Evolutionary conservation across 441 rosid genomes (phyloP).

Genomic region (Aleurites moluccanus): DNA sequence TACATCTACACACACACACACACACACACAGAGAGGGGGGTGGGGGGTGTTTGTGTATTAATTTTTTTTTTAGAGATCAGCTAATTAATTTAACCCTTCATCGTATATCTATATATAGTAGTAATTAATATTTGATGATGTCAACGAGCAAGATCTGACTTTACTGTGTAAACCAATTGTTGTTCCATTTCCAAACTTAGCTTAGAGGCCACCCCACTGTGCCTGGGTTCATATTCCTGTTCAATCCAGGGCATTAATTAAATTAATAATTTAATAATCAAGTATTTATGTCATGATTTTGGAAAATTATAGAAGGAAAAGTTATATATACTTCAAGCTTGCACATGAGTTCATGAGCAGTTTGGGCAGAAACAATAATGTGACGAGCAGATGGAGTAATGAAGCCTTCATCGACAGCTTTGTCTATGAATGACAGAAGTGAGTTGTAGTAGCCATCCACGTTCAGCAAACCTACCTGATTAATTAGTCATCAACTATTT

Average conservation of each 20-base stretch:
- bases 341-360: slow-evolving; percentile 77
- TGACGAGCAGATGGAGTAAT: slow-evolving; percentile 74
- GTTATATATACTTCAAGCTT: slow-evolving; percentile 63
- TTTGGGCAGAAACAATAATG: slow-evolving; percentile 82
- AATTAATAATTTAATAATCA: too few species aligned
- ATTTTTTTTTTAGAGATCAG: not conserved
- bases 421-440: slow-evolving; percentile 77
- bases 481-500: not conserved
- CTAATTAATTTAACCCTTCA: slow-evolving; percentile 2
- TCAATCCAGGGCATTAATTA: not conserved
- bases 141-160: slow-evolving; percentile 59
- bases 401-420: slow-evolving; percentile 95
- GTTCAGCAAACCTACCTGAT: slow-evolving; percentile 83
- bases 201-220: slow-evolving; percentile 69
- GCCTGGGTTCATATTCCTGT: slow-evolving; percentile 81
- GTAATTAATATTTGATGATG: too few species aligned
- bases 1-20: slow-evolving; percentile 35
- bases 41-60: not conserved
- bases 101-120: not conserved
- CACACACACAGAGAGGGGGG: too few species aligned
- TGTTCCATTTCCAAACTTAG: slow-evolving; percentile 83
- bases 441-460: slow-evolving; percentile 94
- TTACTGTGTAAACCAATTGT: slow-evolving; percentile 50
- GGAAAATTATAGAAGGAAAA: too few species aligned
- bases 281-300: too few species aligned